Evolutionary conservation across 768 basidiomycete genomes (phyloP).

Genomic region (Amanita inopinata): DNA sequence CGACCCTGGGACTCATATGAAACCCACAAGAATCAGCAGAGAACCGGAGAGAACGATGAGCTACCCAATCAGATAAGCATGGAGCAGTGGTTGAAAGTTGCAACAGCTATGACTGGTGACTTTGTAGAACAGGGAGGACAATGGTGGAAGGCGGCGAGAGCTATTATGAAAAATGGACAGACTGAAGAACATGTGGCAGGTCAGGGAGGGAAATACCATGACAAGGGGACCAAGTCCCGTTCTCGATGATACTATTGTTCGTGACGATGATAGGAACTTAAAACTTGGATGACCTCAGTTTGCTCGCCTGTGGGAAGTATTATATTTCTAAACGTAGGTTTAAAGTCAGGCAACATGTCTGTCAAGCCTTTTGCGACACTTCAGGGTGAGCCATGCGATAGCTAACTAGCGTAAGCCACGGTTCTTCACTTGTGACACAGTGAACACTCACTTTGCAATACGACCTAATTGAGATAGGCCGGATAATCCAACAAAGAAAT

Average conservation of each 20-base stretch:
- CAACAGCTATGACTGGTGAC: conserved; percentile 24
- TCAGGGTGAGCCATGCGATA: conserved; percentile 29
- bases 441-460: conserved; percentile 48
- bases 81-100: conserved; percentile 36
- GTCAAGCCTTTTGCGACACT: conserved; percentile 17
- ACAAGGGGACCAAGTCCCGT: conserved; percentile 5
- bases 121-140: conserved; percentile 16
- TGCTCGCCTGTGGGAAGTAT: neutral
- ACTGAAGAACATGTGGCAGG: neutral
- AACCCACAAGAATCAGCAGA: conserved; percentile 50
- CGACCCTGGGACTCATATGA: conserved; percentile 59
- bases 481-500: conserved; percentile 69
- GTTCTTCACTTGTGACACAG: neutral
- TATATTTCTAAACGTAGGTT: conserved; percentile 5
- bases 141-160: conserved; percentile 25
- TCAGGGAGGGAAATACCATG: conserved; percentile 1
- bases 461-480: conserved; percentile 62
- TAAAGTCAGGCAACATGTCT: neutral
- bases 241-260: conserved; percentile 8
- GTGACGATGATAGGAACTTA: neutral
- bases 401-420: conserved; percentile 16
- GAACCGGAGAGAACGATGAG: conserved; percentile 24
- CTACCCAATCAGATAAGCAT: conserved; percentile 23
- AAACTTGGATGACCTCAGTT: too few relatives aligned
- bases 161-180: conserved; percentile 11